These are phyloP conservation scores for Stromatinia cepivora DNA, from an alignment of 2,329 filamentous ascomycete species.

Conservation along the genomic window DNA sequence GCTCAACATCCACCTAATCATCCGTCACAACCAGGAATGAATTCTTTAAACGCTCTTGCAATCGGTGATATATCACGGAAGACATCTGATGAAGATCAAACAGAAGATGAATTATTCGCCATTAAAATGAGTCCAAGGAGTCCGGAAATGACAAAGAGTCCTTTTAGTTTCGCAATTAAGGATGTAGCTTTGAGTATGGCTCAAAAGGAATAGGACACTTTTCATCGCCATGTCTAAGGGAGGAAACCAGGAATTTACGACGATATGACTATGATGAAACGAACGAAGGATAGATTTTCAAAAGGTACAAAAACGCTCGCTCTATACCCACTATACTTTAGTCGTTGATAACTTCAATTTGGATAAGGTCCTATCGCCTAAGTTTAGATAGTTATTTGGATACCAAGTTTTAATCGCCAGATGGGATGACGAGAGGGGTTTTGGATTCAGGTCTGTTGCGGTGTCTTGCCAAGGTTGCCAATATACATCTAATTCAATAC, in stretches of 20 bases:
- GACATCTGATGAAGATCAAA: slow-evolving; percentile 47
- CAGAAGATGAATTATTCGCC: slow-evolving; percentile 82
- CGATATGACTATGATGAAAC: slow-evolving; percentile 13
- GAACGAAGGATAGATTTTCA: slow-evolving; percentile 16
- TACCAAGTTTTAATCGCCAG: slow-evolving; percentile 1
- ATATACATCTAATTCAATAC: background rate
- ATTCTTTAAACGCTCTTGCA: slow-evolving; percentile 43
- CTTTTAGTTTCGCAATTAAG: slow-evolving; percentile 59
- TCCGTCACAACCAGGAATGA: slow-evolving; percentile 30
- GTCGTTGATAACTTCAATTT: background rate
- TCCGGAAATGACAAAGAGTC: slow-evolving; percentile 81
- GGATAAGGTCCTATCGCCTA: background rate
- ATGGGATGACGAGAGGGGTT: background rate
- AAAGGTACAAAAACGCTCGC: slow-evolving; percentile 8
- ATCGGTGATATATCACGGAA: slow-evolving; percentile 40
- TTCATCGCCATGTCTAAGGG: background rate
- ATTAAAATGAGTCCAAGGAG: slow-evolving; percentile 83
- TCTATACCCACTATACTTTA: slow-evolving; percentile 18
- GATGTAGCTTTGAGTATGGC: slow-evolving; percentile 38
- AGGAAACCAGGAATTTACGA: background rate
- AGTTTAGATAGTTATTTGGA: slow-evolving; percentile 19
- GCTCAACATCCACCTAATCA: slow-evolving; percentile 36
- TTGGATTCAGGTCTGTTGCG: background rate
- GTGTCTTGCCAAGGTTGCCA: background rate
- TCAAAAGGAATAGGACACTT: background rate